These are phyloP conservation scores for Ogataea pilisensis DNA, from an alignment of 805 yeast genomes.

Conservation along the genomic window DNA sequence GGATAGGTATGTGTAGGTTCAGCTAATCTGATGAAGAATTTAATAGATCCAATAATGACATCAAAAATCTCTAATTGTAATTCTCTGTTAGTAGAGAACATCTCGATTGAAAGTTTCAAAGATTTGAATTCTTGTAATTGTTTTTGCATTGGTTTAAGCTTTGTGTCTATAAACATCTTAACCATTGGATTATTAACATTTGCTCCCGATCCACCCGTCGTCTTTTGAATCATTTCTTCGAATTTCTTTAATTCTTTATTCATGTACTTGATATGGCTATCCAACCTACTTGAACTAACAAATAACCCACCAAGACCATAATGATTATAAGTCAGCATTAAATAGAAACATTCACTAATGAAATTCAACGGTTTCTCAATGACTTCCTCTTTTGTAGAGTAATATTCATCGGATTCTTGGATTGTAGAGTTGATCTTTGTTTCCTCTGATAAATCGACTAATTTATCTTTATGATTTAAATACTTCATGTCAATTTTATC, in stretches of 20 bases:
- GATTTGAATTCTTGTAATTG: constrained; percentile 36
- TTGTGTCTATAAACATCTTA: constrained; percentile 24
- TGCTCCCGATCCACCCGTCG: constrained; percentile 5
- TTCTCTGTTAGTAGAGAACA: constrained; percentile 53
- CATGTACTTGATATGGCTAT: constrained; percentile 43
- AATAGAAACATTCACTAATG: constrained; percentile 84
- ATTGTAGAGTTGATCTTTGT: constrained; percentile 77
- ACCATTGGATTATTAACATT: constrained; percentile 25
- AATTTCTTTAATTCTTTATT: constrained; percentile 52
- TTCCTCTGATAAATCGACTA: constrained; percentile 72
- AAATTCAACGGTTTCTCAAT: constrained; percentile 53
- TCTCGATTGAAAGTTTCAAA: constrained; percentile 55
- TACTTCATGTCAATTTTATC: constrained; percentile 75
- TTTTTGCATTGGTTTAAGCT: constrained; percentile 30
- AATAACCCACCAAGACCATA: constrained; percentile 85
- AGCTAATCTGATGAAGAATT: constrained; percentile 64
- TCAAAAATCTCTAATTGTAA: constrained; percentile 69
- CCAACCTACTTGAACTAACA: constrained; percentile 51
- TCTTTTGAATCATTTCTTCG: constrained; percentile 33
- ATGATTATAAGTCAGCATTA: constrained; percentile 74
- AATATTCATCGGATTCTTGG: constrained; percentile 61
- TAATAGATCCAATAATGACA: constrained; percentile 69
- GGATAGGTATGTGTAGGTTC: constrained; percentile 74
- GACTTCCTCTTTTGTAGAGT: constrained; percentile 36
- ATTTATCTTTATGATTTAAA: constrained; percentile 45